phyloP scores from a whole-genome alignment of 1,284 basidiomycete species.

The Lentinula novae-zelandiae region DNA sequence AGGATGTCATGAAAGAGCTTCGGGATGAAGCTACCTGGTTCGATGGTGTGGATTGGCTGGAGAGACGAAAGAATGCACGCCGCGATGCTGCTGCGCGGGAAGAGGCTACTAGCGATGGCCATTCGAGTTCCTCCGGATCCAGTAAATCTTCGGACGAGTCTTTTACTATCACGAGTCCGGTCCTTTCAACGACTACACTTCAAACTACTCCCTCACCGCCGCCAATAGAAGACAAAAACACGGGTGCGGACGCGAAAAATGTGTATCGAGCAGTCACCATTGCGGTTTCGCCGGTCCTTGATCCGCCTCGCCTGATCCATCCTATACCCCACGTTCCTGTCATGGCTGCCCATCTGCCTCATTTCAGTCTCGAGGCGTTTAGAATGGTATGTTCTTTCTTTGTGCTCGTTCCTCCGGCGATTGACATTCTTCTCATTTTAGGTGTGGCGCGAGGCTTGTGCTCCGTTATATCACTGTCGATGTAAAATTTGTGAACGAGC shows the following conservation, averaged over 20 bases:
- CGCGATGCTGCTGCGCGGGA: constrained; percentile 24
- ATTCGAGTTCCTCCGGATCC: constrained; percentile 37
- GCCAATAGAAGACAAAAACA: constrained; percentile 33
- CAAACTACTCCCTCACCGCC: constrained; percentile 74
- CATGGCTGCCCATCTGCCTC: constrained; percentile 55
- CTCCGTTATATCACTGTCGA: constrained; percentile 64
- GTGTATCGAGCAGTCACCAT: constrained; percentile 35
- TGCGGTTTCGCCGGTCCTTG: constrained; percentile 51
- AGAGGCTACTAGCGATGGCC: constrained; percentile 37
- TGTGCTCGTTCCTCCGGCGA: constrained; percentile 1
- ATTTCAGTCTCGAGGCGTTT: constrained; percentile 57
- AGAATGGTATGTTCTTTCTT: constrained; percentile 41
- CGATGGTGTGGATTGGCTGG: constrained; percentile 54
- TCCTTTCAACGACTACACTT: constrained; percentile 68
- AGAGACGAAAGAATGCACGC: constrained; percentile 26
- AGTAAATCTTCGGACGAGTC: constrained; percentile 31
- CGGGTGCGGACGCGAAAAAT: not conserved
- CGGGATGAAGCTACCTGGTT: constrained; percentile 62
- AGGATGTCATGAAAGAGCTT: constrained; percentile 55
- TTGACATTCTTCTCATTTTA: constrained; percentile 21
- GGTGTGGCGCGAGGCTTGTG: constrained; percentile 72
- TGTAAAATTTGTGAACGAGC: constrained; percentile 70
- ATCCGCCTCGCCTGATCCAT: constrained; percentile 53
- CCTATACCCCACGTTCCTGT: constrained; percentile 66
- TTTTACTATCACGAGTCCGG: constrained; percentile 63